Base-by-base conservation (phyloP, 345 rosid species). In the Pugionium cornutum region DNA sequence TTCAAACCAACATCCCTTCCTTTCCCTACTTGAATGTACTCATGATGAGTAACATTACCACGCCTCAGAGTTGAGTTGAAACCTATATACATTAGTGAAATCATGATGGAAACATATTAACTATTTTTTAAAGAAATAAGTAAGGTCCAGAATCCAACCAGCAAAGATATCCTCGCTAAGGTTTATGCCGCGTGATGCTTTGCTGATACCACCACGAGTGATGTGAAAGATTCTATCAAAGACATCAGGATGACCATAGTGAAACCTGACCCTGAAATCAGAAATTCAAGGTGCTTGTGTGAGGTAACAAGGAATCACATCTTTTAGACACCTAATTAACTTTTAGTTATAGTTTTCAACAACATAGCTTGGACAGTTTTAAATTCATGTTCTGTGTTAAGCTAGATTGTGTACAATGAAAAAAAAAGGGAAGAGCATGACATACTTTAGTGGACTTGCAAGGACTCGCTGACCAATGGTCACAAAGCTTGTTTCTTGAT, bases 141-240 rank as follows among this genome's bases (percentile, higher is more conserved):
- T 27, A 73, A 52, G 51, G 42, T 48, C 8, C 8, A 53, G 72
- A 65, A 54, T 35, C 37, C 49, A 82, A 90, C 99, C 99, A 27
- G 99, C 99, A 77, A 94, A 94, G 62, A 94, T 94, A 71, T 94
- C 99, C 84, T 94, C 97, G 47, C 99, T 94, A 72, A 90, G 83
- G 67, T 94, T 88, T 85, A 94, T 86, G 67, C 95, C 96, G 29
- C 83, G 84, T 63, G 99, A 94, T 61, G 95, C 97, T 77, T 94
- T 94, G 78, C 99, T 90, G 60, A 94, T 90, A 64, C 99, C 97
- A 34, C 99, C 99, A 11, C 99, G 89, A 39, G 97, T 90, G 34
- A 94, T 81, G 77, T 90, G 97, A 80, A 94, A 94, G 59, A 94
- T 80, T 67, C 99, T 83, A 73, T 90, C 97, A 58, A 94, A 91